A percentile compares a stretch with the other conserved stretches of the same genome.
Conservation (phyloP, 2,329 filamentous ascomycete species). For the Monosporascus sp. region DNA sequence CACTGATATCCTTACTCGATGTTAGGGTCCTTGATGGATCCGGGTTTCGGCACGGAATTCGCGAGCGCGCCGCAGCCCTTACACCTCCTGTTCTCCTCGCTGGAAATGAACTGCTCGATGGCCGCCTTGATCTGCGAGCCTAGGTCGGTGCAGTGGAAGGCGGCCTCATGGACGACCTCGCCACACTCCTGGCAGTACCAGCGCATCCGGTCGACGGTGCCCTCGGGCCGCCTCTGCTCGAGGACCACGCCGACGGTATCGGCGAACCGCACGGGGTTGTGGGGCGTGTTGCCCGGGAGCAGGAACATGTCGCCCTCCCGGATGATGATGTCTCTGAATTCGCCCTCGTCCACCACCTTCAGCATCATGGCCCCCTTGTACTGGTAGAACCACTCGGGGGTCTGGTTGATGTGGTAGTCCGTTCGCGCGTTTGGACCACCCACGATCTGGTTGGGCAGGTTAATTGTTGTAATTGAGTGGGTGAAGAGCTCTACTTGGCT, state of each 20-base stretch:
- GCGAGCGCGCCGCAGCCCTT: constrained; percentile 70
- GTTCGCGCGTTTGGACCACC: constrained; percentile 93
- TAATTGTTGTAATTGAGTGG: constrained; percentile 1
- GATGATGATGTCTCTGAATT: constrained; percentile 82
- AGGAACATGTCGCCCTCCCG: constrained; percentile 91
- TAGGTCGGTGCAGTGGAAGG: constrained; percentile 83
- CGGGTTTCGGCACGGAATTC: constrained; percentile 59
- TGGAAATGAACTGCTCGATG: constrained; percentile 71
- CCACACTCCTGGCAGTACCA: constrained; percentile 82
- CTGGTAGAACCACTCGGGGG: constrained; percentile 98
- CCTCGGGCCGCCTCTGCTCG: constrained; percentile 72
- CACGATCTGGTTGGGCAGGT: constrained; percentile 57
- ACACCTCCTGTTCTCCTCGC: constrained; percentile 65
- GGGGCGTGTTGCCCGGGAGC: constrained; percentile 87
- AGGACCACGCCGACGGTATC: constrained; percentile 91
- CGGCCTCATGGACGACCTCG: constrained; percentile 74
- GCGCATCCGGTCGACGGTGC: constrained; percentile 69
- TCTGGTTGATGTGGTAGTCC: constrained; percentile 97
- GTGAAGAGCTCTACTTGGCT: background rate
- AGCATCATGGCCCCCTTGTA: constrained; percentile 90
- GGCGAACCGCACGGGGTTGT: constrained; percentile 90
- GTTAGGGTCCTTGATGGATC: constrained; percentile 56
- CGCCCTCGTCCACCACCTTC: constrained; percentile 71
- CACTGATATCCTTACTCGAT: constrained; percentile 25
- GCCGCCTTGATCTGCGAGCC: constrained; percentile 92